Evolutionary conservation across 768 basidiomycete species (phyloP).

Genomic region (Butyriboletus loyo): DNA sequence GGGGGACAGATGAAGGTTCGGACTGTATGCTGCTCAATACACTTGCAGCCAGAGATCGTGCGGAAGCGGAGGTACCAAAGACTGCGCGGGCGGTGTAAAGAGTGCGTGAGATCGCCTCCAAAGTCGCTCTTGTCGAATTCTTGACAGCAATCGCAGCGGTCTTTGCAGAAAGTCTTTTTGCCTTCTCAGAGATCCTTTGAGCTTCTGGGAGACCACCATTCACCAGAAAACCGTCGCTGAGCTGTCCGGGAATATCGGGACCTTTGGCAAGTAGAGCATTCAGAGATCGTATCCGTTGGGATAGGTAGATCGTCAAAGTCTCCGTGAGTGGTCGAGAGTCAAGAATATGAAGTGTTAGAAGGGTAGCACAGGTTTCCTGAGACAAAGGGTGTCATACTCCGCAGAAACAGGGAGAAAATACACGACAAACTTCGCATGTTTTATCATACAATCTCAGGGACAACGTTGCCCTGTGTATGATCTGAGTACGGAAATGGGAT

Average conservation of each 20-base stretch:
- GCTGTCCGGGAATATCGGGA: slow-evolving; percentile 20
- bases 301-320: slow-evolving; percentile 64
- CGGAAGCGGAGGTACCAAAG: slow-evolving; percentile 42
- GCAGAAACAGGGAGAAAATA: background rate
- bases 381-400: background rate
- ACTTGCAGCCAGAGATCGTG: slow-evolving; percentile 48
- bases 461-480: slow-evolving; percentile 82
- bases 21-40: slow-evolving; percentile 65
- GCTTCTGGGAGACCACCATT: slow-evolving; percentile 37
- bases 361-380: slow-evolving; percentile 72
- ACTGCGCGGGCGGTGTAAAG: slow-evolving; percentile 53
- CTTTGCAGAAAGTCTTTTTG: slow-evolving; percentile 25
- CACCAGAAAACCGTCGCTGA: slow-evolving; percentile 31
- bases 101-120: slow-evolving; percentile 60
- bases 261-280: slow-evolving; percentile 41
- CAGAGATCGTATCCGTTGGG: slow-evolving; percentile 65
- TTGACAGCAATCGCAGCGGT: slow-evolving; percentile 49
- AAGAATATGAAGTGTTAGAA: slow-evolving; percentile 83
- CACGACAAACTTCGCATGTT: slow-evolving; percentile 50
- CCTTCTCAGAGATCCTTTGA: slow-evolving; percentile 1
- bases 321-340: slow-evolving; percentile 81
- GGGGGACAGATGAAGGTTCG: slow-evolving; percentile 34
- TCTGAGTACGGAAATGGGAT: slow-evolving; percentile 82
- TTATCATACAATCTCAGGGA: slow-evolving; percentile 62
- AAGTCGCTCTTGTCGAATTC: slow-evolving; percentile 46